Conservation (phyloP, 1,139 yeast genomes). For the Eremothecium sinecaudum region DNA sequence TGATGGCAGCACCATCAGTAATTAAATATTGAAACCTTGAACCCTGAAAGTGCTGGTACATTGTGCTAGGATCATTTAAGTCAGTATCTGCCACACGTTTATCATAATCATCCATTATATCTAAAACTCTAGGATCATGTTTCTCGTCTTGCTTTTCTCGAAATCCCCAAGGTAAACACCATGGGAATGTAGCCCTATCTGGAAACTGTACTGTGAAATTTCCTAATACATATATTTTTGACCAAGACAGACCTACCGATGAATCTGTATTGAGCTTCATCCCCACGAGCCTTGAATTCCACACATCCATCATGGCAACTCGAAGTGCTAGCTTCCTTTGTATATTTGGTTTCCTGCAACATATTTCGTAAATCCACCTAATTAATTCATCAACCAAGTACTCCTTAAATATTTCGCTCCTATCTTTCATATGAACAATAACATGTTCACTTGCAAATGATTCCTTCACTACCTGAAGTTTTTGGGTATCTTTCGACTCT, state of each 20-base stretch:
- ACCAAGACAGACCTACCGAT: conserved; percentile 12
- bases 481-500: conserved; percentile 16
- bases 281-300: conserved; percentile 18
- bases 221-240: conserved; percentile 23
- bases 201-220: conserved; percentile 22
- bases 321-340: conserved; percentile 18
- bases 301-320: conserved; percentile 19
- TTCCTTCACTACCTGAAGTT: conserved; percentile 15
- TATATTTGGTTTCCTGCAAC: conserved; percentile 9
- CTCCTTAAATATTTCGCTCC: conserved; percentile 20
- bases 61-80: conserved; percentile 14
- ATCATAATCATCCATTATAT: conserved; percentile 36
- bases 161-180: conserved; percentile 27
- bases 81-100: conserved; percentile 36
- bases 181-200: conserved; percentile 16
- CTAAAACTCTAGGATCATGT: conserved; percentile 33
- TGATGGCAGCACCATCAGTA: conserved; percentile 41
- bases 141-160: conserved; percentile 17
- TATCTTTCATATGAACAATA: conserved; percentile 17
- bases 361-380: conserved; percentile 19
- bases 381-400: conserved; percentile 20
- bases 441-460: conserved; percentile 20
- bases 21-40: conserved; percentile 73
- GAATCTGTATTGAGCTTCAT: conserved; percentile 9
- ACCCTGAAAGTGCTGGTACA: conserved; percentile 41